Evolutionary conservation across 2,329 filamentous ascomycete genomes (phyloP), one percentile per base, ranked within the genome.

Genomic region (Dryadomyces quercivorus): DNA sequence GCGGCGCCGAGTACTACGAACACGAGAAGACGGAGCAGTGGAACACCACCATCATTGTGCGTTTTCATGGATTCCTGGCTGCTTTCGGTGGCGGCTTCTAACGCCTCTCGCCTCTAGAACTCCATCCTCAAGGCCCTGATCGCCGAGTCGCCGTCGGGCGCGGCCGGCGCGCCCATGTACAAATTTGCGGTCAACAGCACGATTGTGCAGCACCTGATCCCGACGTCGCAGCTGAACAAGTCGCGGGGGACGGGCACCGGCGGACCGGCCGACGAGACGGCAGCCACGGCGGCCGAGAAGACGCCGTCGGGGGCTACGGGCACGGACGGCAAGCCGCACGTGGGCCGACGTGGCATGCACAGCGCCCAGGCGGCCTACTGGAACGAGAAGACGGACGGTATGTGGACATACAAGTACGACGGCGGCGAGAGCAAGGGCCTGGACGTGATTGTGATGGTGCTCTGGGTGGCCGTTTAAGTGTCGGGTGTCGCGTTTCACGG

Each of bases 111-210:
- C n/a, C 21, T 9, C 3, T 49, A 89, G 85, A 88, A 85, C 74
- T 80, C 77, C 55, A 86, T 92, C 67, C 82, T 93, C 60, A 82
- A 86, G 65, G 77, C 82, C 52, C 77, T 92, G 60, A 88, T 92
- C 69, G 83, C 84, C 61, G 86, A 91, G 67, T 83, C 85, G 51
- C 81, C 79, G 18, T 76, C 80, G 18, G 67, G 76, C 50, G 71
- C 76, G 15, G 18, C 42, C 58, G 73, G 75, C 57, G 70, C 75
- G 31, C 73, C 80, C 26, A 70, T 75, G 16, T 95, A 84, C 81
- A 97, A 97, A 72, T 97, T 92, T 73, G 88, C 90, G 62, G 90
- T 95, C 73, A 97, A 95, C 78, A 94, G 88, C 75, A 97, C 92
- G 61, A 96, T 97, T 66, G 94, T 97, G 62, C 92, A 98, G 75